These are phyloP conservation scores for Narthecium ossifragum DNA, from an alignment of 106 monocot species.

Conservation along the genomic window DNA sequence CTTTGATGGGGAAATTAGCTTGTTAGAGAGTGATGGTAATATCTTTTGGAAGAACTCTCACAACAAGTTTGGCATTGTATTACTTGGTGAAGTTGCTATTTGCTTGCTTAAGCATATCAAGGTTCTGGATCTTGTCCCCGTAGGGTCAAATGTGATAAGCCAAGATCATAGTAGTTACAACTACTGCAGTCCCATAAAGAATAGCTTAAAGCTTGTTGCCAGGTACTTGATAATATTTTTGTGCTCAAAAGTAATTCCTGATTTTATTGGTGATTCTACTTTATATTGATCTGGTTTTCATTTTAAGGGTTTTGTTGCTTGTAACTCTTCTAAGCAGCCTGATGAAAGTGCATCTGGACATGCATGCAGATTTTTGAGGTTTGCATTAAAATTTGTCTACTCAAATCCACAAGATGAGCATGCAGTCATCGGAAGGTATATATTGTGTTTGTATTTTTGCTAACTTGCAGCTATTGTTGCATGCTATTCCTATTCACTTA, in stretches of 20 bases:
- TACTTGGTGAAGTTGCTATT: constrained; percentile 29
- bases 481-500: not conserved
- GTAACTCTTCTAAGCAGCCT: not conserved
- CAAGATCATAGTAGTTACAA: constrained; percentile 4
- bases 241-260: not conserved
- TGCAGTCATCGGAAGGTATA: constrained; percentile 28
- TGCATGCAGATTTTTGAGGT: constrained; percentile 29
- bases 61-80: constrained; percentile 16
- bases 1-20: constrained; percentile 19
- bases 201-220: constrained; percentile 25
- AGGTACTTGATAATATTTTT: constrained; percentile 22
- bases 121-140: constrained; percentile 9
- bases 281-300: not conserved
- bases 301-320: not conserved
- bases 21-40: not conserved
- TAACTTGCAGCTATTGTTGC: not conserved
- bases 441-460: no score
- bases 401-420: constrained; percentile 12
- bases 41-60: constrained; percentile 10
- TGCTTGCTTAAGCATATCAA: constrained; percentile 20
- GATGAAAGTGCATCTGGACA: not conserved
- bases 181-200: constrained; percentile 12
- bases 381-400: constrained; percentile 19
- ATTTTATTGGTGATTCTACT: not conserved
- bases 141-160: constrained; percentile 2